phyloP scores from a whole-genome alignment of 129 eudicot species.

The Flaveria linearis region DNA sequence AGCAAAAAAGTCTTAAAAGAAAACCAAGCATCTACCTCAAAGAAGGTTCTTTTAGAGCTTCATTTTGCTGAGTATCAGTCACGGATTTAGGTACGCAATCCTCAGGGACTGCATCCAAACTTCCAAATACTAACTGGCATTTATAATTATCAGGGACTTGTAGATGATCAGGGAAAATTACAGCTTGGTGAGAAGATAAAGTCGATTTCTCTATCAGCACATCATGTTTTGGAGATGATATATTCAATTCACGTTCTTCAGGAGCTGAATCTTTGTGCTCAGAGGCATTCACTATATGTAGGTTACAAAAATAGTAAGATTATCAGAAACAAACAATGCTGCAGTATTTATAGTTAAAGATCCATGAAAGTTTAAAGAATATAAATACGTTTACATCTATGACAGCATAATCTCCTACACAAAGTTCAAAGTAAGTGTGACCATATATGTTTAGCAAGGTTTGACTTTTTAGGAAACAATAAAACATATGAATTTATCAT shows the following conservation, averaged over 20 bases:
- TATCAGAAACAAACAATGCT: background rate
- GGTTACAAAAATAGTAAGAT: background rate
- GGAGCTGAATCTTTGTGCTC: constrained; percentile 21
- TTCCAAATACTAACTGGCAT: constrained; percentile 64
- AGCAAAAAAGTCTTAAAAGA: background rate
- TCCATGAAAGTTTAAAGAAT: background rate
- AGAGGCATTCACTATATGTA: constrained; percentile 25
- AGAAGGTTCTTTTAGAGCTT: constrained; percentile 39
- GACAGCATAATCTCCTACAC: background rate
- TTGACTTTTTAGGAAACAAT: background rate
- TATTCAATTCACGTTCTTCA: constrained; percentile 37
- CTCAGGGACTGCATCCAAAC: constrained; percentile 46
- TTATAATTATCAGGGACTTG: constrained; percentile 58
- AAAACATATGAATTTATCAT: background rate
- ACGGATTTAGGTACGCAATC: constrained; percentile 27
- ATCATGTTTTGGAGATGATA: constrained; percentile 46
- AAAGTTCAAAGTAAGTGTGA: background rate
- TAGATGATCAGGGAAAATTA: constrained; percentile 68
- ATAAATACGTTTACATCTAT: background rate
- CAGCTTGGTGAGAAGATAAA: constrained; percentile 43
- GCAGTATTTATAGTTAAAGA: background rate
- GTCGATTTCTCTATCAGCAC: constrained; percentile 44
- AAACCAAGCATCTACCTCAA: constrained; percentile 34
- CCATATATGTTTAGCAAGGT: constrained; percentile 8
- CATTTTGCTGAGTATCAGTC: constrained; percentile 29